Base-by-base conservation (phyloP, 257 asterid genomes). In the Rehmannia glutinosa region DNA sequence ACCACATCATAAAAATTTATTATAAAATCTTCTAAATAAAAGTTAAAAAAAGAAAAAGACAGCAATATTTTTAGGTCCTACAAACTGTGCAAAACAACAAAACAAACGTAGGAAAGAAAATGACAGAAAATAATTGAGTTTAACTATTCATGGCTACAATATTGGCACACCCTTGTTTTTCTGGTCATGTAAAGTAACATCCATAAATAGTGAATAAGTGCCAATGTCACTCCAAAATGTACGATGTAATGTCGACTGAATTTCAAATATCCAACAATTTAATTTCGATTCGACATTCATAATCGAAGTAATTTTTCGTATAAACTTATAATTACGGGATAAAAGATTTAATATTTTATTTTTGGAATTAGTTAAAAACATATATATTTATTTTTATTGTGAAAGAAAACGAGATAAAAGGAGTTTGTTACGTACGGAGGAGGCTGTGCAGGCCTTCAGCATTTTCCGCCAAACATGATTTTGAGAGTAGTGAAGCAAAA, bases 401-500 rank as follows among this genome's bases (percentile, higher is more conserved):
- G 56, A n/a, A n/a, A 50, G 7, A 10, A 23, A 10, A 50, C 16
- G 27, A 50, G n/a, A n/a, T n/a, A n/a, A n/a, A n/a, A n/a, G n/a
- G n/a, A 27, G 45, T 0, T 36, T 64, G 76, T 57, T 75, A 64
- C 33, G 80, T 70, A 70, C 76, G 80, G 80, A 75, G 80, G 76
- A 70, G 49, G 65, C 72, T 62, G 64, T 53, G 79, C 63, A 50
- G 46, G 64, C 62, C n/a, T 65, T 32, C 66, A 41, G 33, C 55
- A 46, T 13, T 46, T 64, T 32, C 38, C 30, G 58, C 54, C 70
- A 54, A 68, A 68, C 61, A 59, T 59, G 53, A 73, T 50, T 73
- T 59, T 36, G 8, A 38, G 49, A 42, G 58, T 7, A 47, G 23
- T 45, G 8, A 15, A 41, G 38, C 39, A 50, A 42, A 55, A 3